A percentile compares a stretch with the other conserved stretches of the same genome.
These are phyloP conservation scores for Yamadazyma conglobata DNA, from an alignment of 1,139 yeast species.

Conservation along the genomic window DNA sequence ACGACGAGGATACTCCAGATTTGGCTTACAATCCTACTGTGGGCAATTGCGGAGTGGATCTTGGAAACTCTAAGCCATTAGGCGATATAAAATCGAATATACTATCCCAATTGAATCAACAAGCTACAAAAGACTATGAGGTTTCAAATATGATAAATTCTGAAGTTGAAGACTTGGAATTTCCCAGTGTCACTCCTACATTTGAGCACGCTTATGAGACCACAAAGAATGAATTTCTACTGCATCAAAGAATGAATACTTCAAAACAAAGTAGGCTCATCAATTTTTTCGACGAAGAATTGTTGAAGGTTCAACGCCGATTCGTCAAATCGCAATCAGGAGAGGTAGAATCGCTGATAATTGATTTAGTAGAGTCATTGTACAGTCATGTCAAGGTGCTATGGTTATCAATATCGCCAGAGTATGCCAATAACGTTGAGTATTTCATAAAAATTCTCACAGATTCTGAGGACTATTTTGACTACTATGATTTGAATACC, in stretches of 20 bases:
- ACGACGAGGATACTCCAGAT: no score
- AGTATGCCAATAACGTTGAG: constrained; percentile 50
- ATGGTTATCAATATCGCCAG: constrained; percentile 49
- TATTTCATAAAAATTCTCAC: constrained; percentile 61
- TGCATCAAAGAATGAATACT: constrained; percentile 14
- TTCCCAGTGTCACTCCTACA: constrained; percentile 7
- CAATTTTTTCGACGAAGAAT: constrained; percentile 56
- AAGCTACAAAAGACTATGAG: no score
- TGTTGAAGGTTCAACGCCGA: constrained; percentile 57
- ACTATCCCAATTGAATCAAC: no score
- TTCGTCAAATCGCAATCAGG: constrained; percentile 61
- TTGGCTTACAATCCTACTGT: no score
- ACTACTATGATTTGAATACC: constrained; percentile 31
- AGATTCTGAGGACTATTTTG: constrained; percentile 61
- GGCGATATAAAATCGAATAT: no score
- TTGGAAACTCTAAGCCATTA: no score
- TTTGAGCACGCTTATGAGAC: constrained; percentile 13
- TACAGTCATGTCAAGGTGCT: constrained; percentile 47
- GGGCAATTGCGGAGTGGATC: no score
- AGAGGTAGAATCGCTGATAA: constrained; percentile 28
- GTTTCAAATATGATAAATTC: no score
- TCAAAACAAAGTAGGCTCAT: constrained; percentile 60
- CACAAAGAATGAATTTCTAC: constrained; percentile 4
- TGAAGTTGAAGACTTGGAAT: constrained; percentile 3
- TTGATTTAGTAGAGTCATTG: constrained; percentile 43